Conservation (phyloP, 441 rosid species). For the Raphanus hybrid region DNA sequence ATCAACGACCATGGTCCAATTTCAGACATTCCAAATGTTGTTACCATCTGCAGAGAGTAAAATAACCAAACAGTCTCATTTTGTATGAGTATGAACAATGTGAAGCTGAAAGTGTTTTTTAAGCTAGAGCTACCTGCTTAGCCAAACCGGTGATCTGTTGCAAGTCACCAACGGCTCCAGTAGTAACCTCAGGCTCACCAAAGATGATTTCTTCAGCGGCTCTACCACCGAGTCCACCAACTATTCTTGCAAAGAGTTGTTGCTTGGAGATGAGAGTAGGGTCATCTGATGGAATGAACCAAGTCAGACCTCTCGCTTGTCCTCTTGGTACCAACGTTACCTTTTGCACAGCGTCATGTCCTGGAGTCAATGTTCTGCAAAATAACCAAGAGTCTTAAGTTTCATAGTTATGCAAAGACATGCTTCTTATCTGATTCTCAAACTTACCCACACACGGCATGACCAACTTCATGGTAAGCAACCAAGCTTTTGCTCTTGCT, state of each 20-base stretch:
- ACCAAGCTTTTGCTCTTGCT: slow-evolving; percentile 70
- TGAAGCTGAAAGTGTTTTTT: slow-evolving; percentile 16
- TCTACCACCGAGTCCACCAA: slow-evolving; percentile 95
- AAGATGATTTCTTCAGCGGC: slow-evolving; percentile 96
- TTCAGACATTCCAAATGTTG: slow-evolving; percentile 97
- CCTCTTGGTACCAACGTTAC: slow-evolving; percentile 94
- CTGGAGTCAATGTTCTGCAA: slow-evolving; percentile 73
- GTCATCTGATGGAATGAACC: slow-evolving; percentile 83
- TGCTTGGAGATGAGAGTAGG: slow-evolving; percentile 85
- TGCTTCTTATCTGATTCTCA: slow-evolving; percentile 25
- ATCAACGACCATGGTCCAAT: slow-evolving; percentile 96
- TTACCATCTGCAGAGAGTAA: slow-evolving; percentile 71
- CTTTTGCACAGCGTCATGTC: slow-evolving; percentile 89
- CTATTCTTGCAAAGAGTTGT: slow-evolving; percentile 94
- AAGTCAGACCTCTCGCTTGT: slow-evolving; percentile 83
- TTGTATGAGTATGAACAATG: background rate
- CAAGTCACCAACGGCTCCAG: slow-evolving; percentile 95
- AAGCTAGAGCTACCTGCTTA: slow-evolving; percentile 61
- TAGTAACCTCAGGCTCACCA: slow-evolving; percentile 94
- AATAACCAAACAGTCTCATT: slow-evolving; percentile 36
- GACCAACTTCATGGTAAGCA: slow-evolving; percentile 96
- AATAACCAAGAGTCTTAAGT: background rate
- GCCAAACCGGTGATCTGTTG: slow-evolving; percentile 94
- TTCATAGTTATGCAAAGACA: background rate
- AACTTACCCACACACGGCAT: slow-evolving; percentile 69